A percentile compares a stretch with the other conserved stretches of the same genome.
These are phyloP conservation scores for Lactarius sanguifluus DNA, from an alignment of 768 basidiomycete species.

Conservation along the genomic window DNA sequence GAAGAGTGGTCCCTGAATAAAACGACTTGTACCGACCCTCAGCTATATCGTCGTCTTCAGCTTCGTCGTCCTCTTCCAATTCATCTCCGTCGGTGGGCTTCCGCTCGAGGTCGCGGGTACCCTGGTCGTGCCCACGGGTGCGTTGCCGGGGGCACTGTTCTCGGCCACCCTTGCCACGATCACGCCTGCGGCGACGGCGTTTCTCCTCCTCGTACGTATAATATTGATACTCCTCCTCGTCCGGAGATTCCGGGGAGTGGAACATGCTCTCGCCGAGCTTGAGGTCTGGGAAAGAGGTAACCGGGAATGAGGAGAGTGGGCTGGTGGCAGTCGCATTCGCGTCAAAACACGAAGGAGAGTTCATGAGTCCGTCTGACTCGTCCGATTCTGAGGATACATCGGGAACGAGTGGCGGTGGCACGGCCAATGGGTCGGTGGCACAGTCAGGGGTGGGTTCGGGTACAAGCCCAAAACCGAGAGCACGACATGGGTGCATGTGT, in stretches of 20 bases:
- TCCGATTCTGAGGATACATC: conserved; percentile 65
- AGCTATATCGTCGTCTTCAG: conserved; percentile 23
- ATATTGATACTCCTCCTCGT: conserved; percentile 22
- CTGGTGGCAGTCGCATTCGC: conserved; percentile 29
- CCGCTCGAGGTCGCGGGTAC: conserved; percentile 19
- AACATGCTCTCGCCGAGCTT: conserved; percentile 9
- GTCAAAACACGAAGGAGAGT: conserved; percentile 34
- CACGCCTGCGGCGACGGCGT: conserved; percentile 28
- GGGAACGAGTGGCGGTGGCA: conserved; percentile 54
- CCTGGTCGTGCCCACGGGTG: conserved; percentile 3
- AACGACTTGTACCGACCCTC: conserved; percentile 26
- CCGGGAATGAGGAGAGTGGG: conserved; percentile 27
- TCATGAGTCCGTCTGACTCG: conserved; percentile 56
- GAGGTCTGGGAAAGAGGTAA: conserved; percentile 23
- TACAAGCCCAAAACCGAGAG: conserved; percentile 31
- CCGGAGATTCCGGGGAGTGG: conserved; percentile 17
- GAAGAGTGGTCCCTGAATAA: conserved; percentile 16
- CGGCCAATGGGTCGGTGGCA: background rate
- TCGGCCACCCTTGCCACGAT: conserved; percentile 28
- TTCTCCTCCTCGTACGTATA: conserved; percentile 30
- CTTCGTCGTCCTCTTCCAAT: conserved; percentile 27
- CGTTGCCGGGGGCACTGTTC: conserved; percentile 23
- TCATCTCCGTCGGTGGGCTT: conserved; percentile 18
- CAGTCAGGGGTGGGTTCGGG: conserved; percentile 21
- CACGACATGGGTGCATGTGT: conserved; percentile 48